These are phyloP conservation scores for Stagonosporopsis cucurbitacearum DNA, from an alignment of 2,329 filamentous ascomycete species.

Conservation along the genomic window DNA sequence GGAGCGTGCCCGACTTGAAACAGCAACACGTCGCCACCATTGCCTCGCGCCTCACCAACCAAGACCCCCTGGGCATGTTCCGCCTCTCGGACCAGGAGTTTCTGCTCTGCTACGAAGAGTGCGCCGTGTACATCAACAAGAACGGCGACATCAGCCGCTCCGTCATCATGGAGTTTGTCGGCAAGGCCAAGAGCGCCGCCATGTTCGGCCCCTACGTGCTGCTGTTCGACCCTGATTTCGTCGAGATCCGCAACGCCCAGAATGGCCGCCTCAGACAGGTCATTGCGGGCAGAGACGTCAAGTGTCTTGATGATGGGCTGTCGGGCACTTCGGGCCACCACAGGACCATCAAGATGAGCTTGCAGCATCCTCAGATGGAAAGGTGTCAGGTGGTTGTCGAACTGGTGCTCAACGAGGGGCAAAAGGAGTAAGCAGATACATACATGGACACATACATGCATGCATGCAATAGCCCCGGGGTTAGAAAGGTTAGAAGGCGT, in stretches of 20 bases:
- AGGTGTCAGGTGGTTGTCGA: conserved; percentile 89
- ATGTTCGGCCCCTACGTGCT: conserved; percentile 91
- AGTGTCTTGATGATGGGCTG: conserved; percentile 77
- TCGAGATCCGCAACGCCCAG: conserved; percentile 95
- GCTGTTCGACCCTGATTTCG: conserved; percentile 94
- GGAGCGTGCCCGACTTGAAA: conserved; percentile 88
- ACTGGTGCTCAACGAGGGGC: conserved; percentile 88
- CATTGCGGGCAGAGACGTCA: conserved; percentile 88
- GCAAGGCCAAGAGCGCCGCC: conserved; percentile 83
- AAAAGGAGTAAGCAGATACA: conserved; percentile 57
- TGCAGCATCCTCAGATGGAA: conserved; percentile 90
- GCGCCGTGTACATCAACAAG: conserved; percentile 97
- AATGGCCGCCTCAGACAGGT: conserved; percentile 94
- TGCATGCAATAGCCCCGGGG: too few relatives aligned
- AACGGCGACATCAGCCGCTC: conserved; percentile 93
- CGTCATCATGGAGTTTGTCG: conserved; percentile 99
- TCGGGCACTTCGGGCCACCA: conserved; percentile 52
- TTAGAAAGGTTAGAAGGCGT: not conserved
- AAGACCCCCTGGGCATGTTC: conserved; percentile 94
- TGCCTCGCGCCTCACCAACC: conserved; percentile 78
- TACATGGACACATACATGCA: too few relatives aligned
- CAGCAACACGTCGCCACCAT: conserved; percentile 82
- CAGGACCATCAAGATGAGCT: conserved; percentile 88
- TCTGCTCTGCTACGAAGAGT: conserved; percentile 91
- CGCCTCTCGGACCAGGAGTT: conserved; percentile 81